Conservation (phyloP, 192 early-diverging fungal species). For the Pilaira anomala region DNA sequence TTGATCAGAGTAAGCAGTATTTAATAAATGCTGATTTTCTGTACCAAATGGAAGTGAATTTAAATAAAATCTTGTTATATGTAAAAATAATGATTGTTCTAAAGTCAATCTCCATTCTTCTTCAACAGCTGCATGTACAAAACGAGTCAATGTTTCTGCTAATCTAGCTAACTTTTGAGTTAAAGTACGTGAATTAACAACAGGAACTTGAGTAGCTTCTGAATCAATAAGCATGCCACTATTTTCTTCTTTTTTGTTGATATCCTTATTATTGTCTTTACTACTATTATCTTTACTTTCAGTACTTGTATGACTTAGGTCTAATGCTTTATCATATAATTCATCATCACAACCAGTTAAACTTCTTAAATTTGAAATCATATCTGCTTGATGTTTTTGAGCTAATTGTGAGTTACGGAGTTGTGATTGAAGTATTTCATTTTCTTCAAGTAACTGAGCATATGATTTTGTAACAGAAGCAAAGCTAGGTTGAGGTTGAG, state of each 20-base stretch:
- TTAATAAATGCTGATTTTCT: slow-evolving; percentile 31
- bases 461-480: slow-evolving; percentile 35
- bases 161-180: slow-evolving; percentile 15
- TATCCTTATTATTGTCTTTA: background rate
- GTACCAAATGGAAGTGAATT: slow-evolving; percentile 39
- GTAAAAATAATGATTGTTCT: slow-evolving; percentile 27
- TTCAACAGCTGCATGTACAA: slow-evolving; percentile 9
- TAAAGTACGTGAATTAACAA: slow-evolving; percentile 21
- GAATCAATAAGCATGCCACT: background rate
- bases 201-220: background rate
- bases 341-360: slow-evolving; percentile 21
- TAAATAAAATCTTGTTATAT: slow-evolving; percentile 25
- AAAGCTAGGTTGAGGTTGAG: slow-evolving; percentile 42
- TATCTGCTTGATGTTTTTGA: slow-evolving; percentile 33
- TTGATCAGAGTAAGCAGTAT: slow-evolving; percentile 38
- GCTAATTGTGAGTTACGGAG: slow-evolving; percentile 28
- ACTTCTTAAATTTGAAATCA: slow-evolving; percentile 29
- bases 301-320: slow-evolving; percentile 1
- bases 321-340: slow-evolving; percentile 12
- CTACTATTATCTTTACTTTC: background rate
- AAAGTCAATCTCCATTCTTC: background rate
- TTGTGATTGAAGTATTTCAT: slow-evolving; percentile 33
- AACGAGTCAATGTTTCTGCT: slow-evolving; percentile 21
- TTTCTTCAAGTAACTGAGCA: slow-evolving; percentile 38
- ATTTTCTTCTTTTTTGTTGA: background rate